Conservation (phyloP, 1,284 basidiomycete species). For the Cutaneotrichosporon sp. region DNA sequence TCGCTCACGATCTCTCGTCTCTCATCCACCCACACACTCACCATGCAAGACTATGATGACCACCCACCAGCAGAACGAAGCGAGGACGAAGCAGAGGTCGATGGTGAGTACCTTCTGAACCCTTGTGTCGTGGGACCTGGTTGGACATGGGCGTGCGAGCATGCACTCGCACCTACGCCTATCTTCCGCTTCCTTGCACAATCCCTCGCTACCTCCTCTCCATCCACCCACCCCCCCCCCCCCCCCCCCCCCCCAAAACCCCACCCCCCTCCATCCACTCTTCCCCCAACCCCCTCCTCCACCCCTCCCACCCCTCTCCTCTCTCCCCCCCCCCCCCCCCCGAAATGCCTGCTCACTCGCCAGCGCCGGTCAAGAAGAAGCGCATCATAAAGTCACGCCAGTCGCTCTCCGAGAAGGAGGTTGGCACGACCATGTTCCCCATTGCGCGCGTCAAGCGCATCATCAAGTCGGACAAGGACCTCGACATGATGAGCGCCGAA, state of each 20-base stretch:
- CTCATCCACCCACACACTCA: not conserved
- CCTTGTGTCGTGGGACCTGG: not conserved
- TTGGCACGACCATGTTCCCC: conserved; percentile 52
- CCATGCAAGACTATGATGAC: conserved; percentile 25
- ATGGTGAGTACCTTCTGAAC: not conserved
- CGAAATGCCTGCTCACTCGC: conserved; percentile 8
- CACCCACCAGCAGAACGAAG: conserved; percentile 8
- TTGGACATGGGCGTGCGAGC: not conserved
- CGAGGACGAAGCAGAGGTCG: conserved; percentile 9
- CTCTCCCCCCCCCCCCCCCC: not conserved
- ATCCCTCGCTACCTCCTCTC: not conserved
- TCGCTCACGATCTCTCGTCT: not conserved
- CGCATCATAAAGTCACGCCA: conserved; percentile 45
- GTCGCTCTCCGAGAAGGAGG: conserved; percentile 46
- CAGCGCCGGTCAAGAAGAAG: conserved; percentile 34
- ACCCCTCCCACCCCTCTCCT: too few relatives aligned
- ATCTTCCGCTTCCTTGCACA: not conserved
- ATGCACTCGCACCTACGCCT: not conserved
- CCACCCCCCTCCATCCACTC: too few relatives aligned
- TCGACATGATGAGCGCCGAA: conserved; percentile 53
- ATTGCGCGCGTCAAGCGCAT: conserved; percentile 53
- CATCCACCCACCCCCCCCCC: not conserved
- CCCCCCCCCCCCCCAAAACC: not conserved
- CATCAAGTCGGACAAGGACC: conserved; percentile 55
- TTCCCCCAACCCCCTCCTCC: too few relatives aligned